Evolutionary conservation across 768 basidiomycete genomes (phyloP).

Genomic region (Kwoniella bestiolae): DNA sequence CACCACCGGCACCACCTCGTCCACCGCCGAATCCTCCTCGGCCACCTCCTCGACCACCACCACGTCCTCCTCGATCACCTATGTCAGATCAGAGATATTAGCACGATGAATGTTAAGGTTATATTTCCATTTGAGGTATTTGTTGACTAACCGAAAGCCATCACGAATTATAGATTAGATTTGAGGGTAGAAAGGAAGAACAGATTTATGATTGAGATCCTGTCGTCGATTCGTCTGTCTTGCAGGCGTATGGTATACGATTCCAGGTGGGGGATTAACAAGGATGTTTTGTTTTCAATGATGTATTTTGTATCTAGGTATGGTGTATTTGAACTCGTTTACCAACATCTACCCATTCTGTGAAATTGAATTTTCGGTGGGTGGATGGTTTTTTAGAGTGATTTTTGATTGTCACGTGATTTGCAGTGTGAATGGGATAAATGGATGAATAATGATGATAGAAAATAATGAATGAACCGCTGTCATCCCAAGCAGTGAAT

Average conservation of each 20-base stretch:
- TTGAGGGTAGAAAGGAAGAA: neutral
- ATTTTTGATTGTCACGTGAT: neutral
- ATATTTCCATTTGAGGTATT: neutral
- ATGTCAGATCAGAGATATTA: neutral
- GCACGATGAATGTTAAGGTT: neutral
- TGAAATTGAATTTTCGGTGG: slow-evolving; percentile 8
- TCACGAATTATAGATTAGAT: slow-evolving; percentile 30
- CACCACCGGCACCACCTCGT: slow-evolving; percentile 39
- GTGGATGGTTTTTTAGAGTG: neutral
- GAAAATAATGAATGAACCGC: slow-evolving; percentile 11
- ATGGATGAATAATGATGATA: slow-evolving; percentile 1
- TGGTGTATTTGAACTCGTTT: too few species aligned
- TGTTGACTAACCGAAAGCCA: slow-evolving; percentile 51
- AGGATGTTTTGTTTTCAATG: too few species aligned
- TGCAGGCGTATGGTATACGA: slow-evolving; percentile 11
- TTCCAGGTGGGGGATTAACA: too few species aligned
- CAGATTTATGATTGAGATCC: neutral
- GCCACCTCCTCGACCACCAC: slow-evolving; percentile 34
- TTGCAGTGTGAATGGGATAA: neutral
- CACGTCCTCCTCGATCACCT: slow-evolving; percentile 43
- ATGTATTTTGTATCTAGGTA: too few species aligned
- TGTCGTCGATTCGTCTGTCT: slow-evolving; percentile 18
- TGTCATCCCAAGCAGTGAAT: neutral
- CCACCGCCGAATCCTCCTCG: slow-evolving; percentile 37
- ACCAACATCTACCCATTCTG: too few species aligned